Evolutionary conservation across 495 filamentous ascomycete genomes (phyloP), one percentile per base, ranked within the genome.

Genomic region (Penicillium turbatum): DNA sequence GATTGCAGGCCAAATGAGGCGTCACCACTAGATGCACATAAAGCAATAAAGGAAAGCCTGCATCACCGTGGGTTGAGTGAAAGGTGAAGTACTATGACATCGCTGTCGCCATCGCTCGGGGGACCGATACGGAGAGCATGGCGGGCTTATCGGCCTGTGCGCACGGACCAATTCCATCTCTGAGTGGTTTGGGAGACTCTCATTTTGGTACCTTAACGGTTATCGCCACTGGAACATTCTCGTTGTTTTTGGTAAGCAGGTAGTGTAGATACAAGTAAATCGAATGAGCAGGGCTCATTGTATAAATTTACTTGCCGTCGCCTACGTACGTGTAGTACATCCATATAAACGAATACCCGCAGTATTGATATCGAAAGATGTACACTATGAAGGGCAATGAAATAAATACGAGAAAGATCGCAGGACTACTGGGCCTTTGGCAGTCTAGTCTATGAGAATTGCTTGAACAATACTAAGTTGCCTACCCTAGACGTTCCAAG

Each of bases 71-170:
- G 35, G 53, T 40, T 48, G 40, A 47, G 34, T 41, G 29, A 48
- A 55, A 42, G 42, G 31, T 54, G 55, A 63, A 65, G 56, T 60
- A 63, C 64, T 65, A 67, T 67, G 64, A 63, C 64, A 67, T 65
- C 60, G 41, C 41, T 8, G 26, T 44, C 62, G 49, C 61, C 19
- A 32, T 31, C 31, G 8, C 31, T 32, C 43, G 51, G 41, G 41
- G 9, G 41, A 2, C 49, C 55, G 62, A 62, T 64, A 59, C 36
- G 54, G 54, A 27, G 50, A 29, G 45, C 51, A 60, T 60, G 51
- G 54, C 39, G 51, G 49, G 35, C 58, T 66, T 64, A 66, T 66
- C 61, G 55, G 54, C 8, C 26, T 46, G 38, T 19, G 38, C 19
- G 41, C 63, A 65, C 63, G 49, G 49, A 11, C 47, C 62, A 64